Conservation (phyloP, 2,329 filamentous ascomycete genomes). For the Helicocarpus griseus region DNA sequence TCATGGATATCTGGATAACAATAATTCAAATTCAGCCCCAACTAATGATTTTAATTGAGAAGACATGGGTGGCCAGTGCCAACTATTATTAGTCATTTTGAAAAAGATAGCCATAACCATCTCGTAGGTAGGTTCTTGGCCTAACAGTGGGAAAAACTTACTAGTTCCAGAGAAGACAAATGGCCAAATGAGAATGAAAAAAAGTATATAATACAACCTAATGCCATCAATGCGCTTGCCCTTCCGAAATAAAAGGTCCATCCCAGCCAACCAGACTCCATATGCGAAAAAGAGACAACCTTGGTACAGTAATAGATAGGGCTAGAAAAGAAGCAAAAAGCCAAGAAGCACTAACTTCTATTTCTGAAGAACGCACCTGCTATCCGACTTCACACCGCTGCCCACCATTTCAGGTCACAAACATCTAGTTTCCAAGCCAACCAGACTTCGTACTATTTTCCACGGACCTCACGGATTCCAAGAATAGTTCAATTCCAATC, state of each 20-base stretch:
- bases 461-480: slow-evolving; percentile 32
- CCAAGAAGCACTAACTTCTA: not conserved
- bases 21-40: too few relatives aligned
- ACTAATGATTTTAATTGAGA: too few relatives aligned
- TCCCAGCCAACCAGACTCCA: not conserved
- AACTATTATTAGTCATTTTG: too few relatives aligned
- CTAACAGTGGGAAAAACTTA: too few relatives aligned
- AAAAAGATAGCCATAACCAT: too few relatives aligned
- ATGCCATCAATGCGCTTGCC: not conserved
- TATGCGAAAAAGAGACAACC: not conserved
- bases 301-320: not conserved
- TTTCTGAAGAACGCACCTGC: not conserved
- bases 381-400: not conserved
- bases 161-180: not conserved
- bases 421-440: not conserved
- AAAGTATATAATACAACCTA: not conserved
- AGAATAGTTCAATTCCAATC: slow-evolving; percentile 28
- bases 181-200: not conserved
- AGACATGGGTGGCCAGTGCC: too few relatives aligned
- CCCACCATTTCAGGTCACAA: not conserved
- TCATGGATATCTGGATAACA: too few relatives aligned
- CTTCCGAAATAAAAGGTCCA: not conserved
- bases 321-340: not conserved
- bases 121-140: too few relatives aligned
- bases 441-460: too few relatives aligned